Evolutionary conservation across 768 basidiomycete species (phyloP).

Genomic region (Phaffia tasmanica): DNA sequence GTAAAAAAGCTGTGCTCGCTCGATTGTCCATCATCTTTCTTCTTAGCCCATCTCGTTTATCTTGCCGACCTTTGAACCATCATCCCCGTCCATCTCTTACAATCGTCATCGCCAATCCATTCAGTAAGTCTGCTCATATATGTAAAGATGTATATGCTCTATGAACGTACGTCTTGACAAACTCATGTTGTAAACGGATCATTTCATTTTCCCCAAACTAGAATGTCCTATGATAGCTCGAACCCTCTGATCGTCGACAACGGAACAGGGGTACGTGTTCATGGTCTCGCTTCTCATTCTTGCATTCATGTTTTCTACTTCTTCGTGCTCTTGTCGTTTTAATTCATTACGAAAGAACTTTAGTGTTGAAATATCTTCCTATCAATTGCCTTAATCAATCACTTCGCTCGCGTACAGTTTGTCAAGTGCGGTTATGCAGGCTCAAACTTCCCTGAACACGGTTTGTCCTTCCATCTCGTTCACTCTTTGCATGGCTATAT

Average conservation of each 20-base stretch:
- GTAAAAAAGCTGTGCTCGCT: too few species aligned
- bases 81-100: too few species aligned
- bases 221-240: background rate
- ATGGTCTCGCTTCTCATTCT: too few species aligned
- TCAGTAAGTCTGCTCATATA: too few species aligned
- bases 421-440: conserved; percentile 85
- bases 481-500: background rate
- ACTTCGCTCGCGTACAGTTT: conserved; percentile 48
- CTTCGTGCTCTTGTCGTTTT: background rate
- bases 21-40: too few species aligned
- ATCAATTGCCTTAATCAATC: background rate
- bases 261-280: conserved; percentile 63
- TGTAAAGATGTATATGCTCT: too few species aligned
- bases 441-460: conserved; percentile 90
- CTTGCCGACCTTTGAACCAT: too few species aligned
- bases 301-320: background rate
- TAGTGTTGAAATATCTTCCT: background rate
- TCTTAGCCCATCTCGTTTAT: too few species aligned
- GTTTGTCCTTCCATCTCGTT: conserved; percentile 41
- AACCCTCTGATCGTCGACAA: conserved; percentile 70
- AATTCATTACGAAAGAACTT: background rate
- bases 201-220: background rate
- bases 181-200: too few species aligned
- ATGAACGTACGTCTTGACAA: too few species aligned
- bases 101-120: too few species aligned